Percentiles rank a stretch among this genome's conserved stretches.
phyloP scores from a whole-genome alignment of 306 rosid species.

The Fragaria vesca region DNA sequence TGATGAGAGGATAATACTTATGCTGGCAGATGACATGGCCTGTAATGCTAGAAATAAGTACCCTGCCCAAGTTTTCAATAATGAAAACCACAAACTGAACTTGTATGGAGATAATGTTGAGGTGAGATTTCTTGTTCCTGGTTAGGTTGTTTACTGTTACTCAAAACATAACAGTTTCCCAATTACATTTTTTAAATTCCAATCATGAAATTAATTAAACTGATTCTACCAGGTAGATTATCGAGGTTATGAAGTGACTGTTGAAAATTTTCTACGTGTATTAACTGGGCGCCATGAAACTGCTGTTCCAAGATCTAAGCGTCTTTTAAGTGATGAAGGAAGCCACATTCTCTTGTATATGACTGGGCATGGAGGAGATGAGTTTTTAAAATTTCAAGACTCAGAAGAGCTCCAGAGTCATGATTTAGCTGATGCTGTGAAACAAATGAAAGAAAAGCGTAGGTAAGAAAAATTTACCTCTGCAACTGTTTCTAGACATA shows the following conservation, averaged over 20 bases:
- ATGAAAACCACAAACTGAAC: constrained; percentile 90
- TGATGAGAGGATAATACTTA: constrained; percentile 94
- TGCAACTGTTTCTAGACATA: not conserved
- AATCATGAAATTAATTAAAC: constrained; percentile 11
- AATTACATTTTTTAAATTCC: not conserved
- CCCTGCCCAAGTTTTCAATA: constrained; percentile 95
- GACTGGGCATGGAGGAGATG: constrained; percentile 99
- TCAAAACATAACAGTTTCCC: not conserved
- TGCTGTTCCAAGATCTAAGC: constrained; percentile 96
- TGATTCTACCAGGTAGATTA: constrained; percentile 75
- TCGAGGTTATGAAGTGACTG: constrained; percentile 97
- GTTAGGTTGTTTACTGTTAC: not conserved
- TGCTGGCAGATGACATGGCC: constrained; percentile 99
- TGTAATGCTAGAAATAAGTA: constrained; percentile 95
- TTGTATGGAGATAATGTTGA: constrained; percentile 97
- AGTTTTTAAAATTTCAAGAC: constrained; percentile 95
- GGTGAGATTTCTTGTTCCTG: constrained; percentile 42
- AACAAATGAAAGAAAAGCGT: constrained; percentile 94
- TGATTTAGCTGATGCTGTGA: constrained; percentile 96
- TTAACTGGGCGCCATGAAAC: constrained; percentile 85
- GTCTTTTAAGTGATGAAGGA: constrained; percentile 95
- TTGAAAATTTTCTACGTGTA: constrained; percentile 80
- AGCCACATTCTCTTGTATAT: constrained; percentile 93
- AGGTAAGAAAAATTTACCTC: constrained; percentile 45
- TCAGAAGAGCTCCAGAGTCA: constrained; percentile 98